These are phyloP conservation scores for Fusarium longipes DNA, from an alignment of 2,329 filamentous ascomycete genomes.

Conservation along the genomic window DNA sequence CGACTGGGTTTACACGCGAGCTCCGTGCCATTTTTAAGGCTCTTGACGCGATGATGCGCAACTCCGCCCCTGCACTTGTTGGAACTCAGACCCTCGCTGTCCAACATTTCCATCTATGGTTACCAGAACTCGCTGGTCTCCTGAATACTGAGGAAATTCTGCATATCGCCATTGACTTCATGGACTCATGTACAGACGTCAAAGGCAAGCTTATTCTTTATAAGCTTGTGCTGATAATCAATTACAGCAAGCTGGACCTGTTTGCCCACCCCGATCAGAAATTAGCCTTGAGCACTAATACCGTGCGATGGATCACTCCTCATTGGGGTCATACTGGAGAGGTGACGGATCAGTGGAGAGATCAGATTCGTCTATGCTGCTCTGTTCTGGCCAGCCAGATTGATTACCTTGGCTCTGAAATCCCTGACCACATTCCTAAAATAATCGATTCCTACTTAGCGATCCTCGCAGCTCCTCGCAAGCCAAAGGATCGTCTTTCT, in stretches of 20 bases:
- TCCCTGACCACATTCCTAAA: constrained; percentile 90
- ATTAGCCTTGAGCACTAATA: constrained; percentile 80
- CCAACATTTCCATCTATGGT: constrained; percentile 96
- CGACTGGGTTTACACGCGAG: constrained; percentile 81
- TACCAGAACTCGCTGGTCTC: constrained; percentile 86
- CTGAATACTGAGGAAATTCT: constrained; percentile 86
- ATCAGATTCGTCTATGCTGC: constrained; percentile 93
- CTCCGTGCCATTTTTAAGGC: constrained; percentile 89
- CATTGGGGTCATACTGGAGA: constrained; percentile 86
- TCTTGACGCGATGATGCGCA: constrained; percentile 89
- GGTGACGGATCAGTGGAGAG: constrained; percentile 86
- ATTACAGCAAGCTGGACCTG: constrained; percentile 84
- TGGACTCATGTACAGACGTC: constrained; percentile 88
- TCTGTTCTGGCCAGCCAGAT: constrained; percentile 91
- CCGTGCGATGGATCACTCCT: constrained; percentile 88
- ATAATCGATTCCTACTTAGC: constrained; percentile 89
- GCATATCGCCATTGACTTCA: constrained; percentile 90
- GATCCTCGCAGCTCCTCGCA: constrained; percentile 69
- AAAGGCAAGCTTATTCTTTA: constrained; percentile 93
- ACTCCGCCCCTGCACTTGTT: constrained; percentile 83
- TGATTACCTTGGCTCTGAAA: constrained; percentile 79
- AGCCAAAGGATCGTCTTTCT: constrained; percentile 75
- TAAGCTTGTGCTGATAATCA: constrained; percentile 91
- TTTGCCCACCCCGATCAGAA: constrained; percentile 84
- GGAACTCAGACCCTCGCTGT: constrained; percentile 95